Percentiles rank a stretch among this genome's conserved stretches.
phyloP scores from a whole-genome alignment of 2,329 filamentous ascomycete genomes.

The Ophiostoma tasmaniense region DNA sequence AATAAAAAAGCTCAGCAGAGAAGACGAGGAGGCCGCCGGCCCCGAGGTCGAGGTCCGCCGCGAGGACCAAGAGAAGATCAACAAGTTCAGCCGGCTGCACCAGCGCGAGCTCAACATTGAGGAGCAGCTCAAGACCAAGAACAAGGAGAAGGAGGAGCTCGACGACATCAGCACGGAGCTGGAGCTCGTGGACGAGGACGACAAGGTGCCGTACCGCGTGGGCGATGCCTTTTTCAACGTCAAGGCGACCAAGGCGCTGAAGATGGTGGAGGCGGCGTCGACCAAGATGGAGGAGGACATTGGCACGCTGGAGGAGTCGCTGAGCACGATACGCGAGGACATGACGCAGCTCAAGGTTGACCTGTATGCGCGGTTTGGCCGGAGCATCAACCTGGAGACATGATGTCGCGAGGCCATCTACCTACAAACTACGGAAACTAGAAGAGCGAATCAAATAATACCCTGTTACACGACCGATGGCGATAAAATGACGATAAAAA shows the following conservation, averaged over 20 bases:
- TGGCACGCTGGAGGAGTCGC: slow-evolving; percentile 63
- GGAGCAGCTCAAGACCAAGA: slow-evolving; percentile 69
- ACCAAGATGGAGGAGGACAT: slow-evolving; percentile 71
- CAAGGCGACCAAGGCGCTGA: slow-evolving; percentile 74
- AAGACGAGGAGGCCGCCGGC: slow-evolving; percentile 71
- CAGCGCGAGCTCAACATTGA: slow-evolving; percentile 72
- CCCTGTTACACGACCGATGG: slow-evolving; percentile 4
- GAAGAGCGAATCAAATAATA: background rate
- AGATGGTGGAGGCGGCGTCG: slow-evolving; percentile 66
- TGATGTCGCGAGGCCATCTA: slow-evolving; percentile 34
- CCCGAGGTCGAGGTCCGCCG: slow-evolving; percentile 90
- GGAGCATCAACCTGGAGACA: slow-evolving; percentile 93
- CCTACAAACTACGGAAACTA: background rate
- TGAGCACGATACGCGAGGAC: slow-evolving; percentile 69
- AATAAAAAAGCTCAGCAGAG: slow-evolving; percentile 69
- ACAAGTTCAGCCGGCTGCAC: slow-evolving; percentile 90
- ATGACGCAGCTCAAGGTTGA: slow-evolving; percentile 86
- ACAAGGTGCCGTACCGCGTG: slow-evolving; percentile 92
- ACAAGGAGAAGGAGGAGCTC: slow-evolving; percentile 98
- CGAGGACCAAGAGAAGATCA: slow-evolving; percentile 98
- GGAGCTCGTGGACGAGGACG: slow-evolving; percentile 66
- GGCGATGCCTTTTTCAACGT: slow-evolving; percentile 92
- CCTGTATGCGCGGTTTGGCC: slow-evolving; percentile 88
- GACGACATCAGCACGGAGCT: slow-evolving; percentile 87
- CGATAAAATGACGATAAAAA: no score